Percentiles rank a stretch among this genome's conserved stretches.
Conservation (phyloP, 1,284 basidiomycete genomes). For the Lentinus polychrous region DNA sequence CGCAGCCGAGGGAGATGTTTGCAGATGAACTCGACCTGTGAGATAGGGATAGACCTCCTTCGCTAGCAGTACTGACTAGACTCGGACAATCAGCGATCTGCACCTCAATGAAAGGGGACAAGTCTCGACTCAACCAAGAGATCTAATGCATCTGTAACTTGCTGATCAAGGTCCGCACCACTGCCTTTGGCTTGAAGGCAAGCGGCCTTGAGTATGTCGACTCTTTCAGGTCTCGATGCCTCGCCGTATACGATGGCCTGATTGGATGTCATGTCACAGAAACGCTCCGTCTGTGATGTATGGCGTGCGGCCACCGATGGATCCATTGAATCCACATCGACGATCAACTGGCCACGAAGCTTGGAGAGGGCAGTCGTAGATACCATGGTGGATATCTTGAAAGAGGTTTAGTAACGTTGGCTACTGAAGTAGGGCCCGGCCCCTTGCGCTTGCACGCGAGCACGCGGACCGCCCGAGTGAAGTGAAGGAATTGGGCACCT, state of each 20-base stretch:
- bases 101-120: background rate
- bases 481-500: no score
- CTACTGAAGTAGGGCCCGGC: no score
- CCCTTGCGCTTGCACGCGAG: no score
- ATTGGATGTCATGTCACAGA: slow-evolving; percentile 48
- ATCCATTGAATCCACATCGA: slow-evolving; percentile 50
- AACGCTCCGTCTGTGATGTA: slow-evolving; percentile 22
- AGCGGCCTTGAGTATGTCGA: slow-evolving; percentile 28
- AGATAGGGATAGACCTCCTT: slow-evolving; percentile 39
- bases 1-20: slow-evolving; percentile 37
- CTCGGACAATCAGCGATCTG: slow-evolving; percentile 1
- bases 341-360: slow-evolving; percentile 28
- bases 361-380: slow-evolving; percentile 28
- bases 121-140: slow-evolving; percentile 26
- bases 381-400: background rate
- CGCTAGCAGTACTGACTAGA: slow-evolving; percentile 38
- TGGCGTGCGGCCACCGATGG: slow-evolving; percentile 33
- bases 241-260: slow-evolving; percentile 39
- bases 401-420: background rate
- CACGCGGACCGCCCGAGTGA: no score
- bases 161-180: slow-evolving; percentile 21
- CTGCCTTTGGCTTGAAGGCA: slow-evolving; percentile 23
- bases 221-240: slow-evolving; percentile 28
- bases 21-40: slow-evolving; percentile 38
- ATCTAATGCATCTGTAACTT: slow-evolving; percentile 33